Conservation (phyloP, 1,284 basidiomycete genomes). For the Naganishia cerealis region DNA sequence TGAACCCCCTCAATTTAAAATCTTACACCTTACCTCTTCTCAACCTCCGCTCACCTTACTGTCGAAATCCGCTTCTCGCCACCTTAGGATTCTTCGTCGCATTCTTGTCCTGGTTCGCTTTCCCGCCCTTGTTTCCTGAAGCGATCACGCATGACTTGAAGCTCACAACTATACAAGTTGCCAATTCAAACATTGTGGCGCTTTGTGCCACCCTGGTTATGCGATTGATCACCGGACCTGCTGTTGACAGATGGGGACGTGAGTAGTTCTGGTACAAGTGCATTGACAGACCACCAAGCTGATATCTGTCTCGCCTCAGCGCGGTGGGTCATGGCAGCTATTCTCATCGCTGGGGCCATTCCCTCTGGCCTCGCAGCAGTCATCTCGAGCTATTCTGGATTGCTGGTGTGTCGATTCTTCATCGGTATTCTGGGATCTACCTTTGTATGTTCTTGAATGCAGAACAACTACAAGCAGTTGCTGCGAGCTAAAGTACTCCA, state of each 20-base stretch:
- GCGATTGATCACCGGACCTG: constrained; percentile 61
- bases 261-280: neutral
- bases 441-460: constrained; percentile 60
- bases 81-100: constrained; percentile 60
- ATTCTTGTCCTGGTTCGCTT: constrained; percentile 62
- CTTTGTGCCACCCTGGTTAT: constrained; percentile 62
- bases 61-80: constrained; percentile 61
- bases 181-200: constrained; percentile 64
- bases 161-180: constrained; percentile 58
- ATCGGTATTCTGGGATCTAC: constrained; percentile 63
- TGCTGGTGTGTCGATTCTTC: constrained; percentile 62
- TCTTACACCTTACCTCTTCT: constrained; percentile 62
- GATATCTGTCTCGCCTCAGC: constrained; percentile 38
- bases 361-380: constrained; percentile 64
- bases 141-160: constrained; percentile 63
- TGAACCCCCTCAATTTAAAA: constrained; percentile 63
- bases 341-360: constrained; percentile 64
- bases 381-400: constrained; percentile 56
- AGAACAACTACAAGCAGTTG: neutral
- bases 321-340: constrained; percentile 63
- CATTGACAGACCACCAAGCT: neutral
- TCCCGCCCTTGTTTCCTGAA: constrained; percentile 64
- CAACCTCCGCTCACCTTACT: constrained; percentile 60
- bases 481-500: constrained; percentile 53
- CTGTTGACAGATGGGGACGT: constrained; percentile 63